Evolutionary conservation across 164 flowering plant species (phyloP), one percentile per base, ranked within the genome.

Genomic region (Magnolia sinica): DNA sequence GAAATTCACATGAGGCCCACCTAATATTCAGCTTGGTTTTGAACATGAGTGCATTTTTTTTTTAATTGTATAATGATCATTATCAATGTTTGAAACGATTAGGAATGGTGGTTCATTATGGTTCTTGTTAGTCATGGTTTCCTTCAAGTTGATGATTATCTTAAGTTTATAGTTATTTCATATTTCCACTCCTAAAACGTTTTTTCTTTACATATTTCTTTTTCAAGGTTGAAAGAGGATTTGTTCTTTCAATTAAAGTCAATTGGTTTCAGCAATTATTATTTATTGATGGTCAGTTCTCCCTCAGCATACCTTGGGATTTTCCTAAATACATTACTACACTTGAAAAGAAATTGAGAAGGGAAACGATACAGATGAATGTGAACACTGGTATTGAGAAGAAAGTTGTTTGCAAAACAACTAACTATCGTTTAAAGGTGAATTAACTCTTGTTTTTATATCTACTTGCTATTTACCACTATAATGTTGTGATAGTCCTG

Each of bases 351-450:
- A 90, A 83, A 76, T 71, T 88, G 0, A 89, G 87, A 71, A 90
- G 82, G 78, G 98, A 96, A 78, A 91, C 86, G 85, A 89, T 94
- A 80, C 83, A 79, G 66, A 77, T 94, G 77, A 90, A 84, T 83
- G 88, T 93, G 69, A 86, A 92, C 58, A 73, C 87, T 79, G 98
- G 92, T 68, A 82, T 83, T 68, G 92, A 79, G 64, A 74, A 79
- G 73, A 90, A 91, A 81, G 80, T 94, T 78, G 59, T 90, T 76
- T 90, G 91, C 84, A 87, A 84, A 83, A 80, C 83, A 23, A 79
- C 76, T 55, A 94, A 92, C 82, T 97, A 96, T 86, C 91, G 95
- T 79, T 76, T 92, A 73, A 91, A 94, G 97, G 98, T 91, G 55
- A 70, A 55, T 65, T 49, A 23, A 24, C 13, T 49, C 37, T 23